A percentile compares a stretch with the other conserved stretches of the same genome.
phyloP scores from a whole-genome alignment of 2,329 filamentous ascomycete genomes.

The Alternaria sp. region DNA sequence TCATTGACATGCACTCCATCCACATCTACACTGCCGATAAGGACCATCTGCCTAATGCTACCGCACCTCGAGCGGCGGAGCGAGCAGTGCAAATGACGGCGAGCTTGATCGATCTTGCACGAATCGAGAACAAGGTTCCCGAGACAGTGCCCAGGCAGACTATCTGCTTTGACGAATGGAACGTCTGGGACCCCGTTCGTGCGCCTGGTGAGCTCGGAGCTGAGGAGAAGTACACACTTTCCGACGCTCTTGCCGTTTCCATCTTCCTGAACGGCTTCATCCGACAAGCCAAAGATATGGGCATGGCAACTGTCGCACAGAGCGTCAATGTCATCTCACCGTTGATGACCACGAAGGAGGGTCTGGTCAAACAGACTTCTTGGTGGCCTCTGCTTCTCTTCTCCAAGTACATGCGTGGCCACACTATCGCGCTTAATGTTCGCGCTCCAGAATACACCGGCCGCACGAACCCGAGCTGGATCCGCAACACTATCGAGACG shows the following conservation, averaged over 20 bases:
- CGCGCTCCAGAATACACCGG: slow-evolving; percentile 69
- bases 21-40: slow-evolving; percentile 75
- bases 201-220: slow-evolving; percentile 75
- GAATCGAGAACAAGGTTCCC: slow-evolving; percentile 71
- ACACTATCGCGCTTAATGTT: slow-evolving; percentile 71
- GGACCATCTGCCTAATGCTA: slow-evolving; percentile 48
- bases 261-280: slow-evolving; percentile 80
- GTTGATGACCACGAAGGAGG: slow-evolving; percentile 71
- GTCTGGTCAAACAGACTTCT: slow-evolving; percentile 73
- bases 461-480: slow-evolving; percentile 69
- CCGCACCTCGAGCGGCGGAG: slow-evolving; percentile 72
- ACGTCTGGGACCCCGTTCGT: slow-evolving; percentile 77
- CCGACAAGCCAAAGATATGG: slow-evolving; percentile 71
- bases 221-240: slow-evolving; percentile 74
- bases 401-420: slow-evolving; percentile 75
- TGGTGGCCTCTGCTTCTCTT: slow-evolving; percentile 78
- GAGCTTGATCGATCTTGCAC: slow-evolving; percentile 73
- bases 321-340: slow-evolving; percentile 79
- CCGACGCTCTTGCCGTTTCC: slow-evolving; percentile 75
- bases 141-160: slow-evolving; percentile 66
- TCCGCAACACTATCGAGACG: slow-evolving; percentile 69
- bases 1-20: slow-evolving; percentile 82
- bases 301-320: slow-evolving; percentile 82
- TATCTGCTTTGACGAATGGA: slow-evolving; percentile 87
- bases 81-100: slow-evolving; percentile 75